Base-by-base conservation (phyloP, 345 rosid species). In the Brassica incana region DNA sequence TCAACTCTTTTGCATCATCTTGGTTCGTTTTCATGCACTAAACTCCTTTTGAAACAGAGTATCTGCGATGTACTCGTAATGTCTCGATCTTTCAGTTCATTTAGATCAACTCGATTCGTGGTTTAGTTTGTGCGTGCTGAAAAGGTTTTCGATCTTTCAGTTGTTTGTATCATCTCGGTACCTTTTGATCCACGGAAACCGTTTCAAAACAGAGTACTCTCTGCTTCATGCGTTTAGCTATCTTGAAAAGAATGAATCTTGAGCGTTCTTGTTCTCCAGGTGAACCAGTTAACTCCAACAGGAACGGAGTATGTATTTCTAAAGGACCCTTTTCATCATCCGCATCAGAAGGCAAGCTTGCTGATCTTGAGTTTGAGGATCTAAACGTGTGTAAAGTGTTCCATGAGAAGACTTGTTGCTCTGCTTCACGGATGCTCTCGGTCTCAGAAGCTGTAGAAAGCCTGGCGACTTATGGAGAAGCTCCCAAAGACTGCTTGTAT, bases 341-440 rank as follows among this genome's bases (percentile, higher is more conserved):
- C 52, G 77, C 86, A 3, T 80, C 83, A 9, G 89, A 89, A 78
- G 93, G 91, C 1, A 82, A 84, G 33, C 84, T 80, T 82, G 87
- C 75, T 18, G 69, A 86, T 73, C 84, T 40, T 80, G 95, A 92
- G 65, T 71, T 80, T 45, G 89, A 84, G 67, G 96, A 89, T 74
- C 78, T 86, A 85, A 87, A 91, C 65, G 86, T 89, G 69, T 94
- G 96, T 72, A 85, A 92, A 79, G 84, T 85, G 66, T 90, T 92
- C 80, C 88, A 91, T 69, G 85, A 75, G 78, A 88, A 69, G 80
- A 90, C 97, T 58, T 86, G 93, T 82, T 92, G 92, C 69, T 88
- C 89, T 60, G 85, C 81, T 61, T 85, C 96, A 62, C 91, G 87
- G 88, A 87, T 94, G n/a, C 84, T 81, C 71, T 86, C 97, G 36